Evolutionary conservation across 305 asterid species (phyloP).

Genomic region (Coffea humblotiana): DNA sequence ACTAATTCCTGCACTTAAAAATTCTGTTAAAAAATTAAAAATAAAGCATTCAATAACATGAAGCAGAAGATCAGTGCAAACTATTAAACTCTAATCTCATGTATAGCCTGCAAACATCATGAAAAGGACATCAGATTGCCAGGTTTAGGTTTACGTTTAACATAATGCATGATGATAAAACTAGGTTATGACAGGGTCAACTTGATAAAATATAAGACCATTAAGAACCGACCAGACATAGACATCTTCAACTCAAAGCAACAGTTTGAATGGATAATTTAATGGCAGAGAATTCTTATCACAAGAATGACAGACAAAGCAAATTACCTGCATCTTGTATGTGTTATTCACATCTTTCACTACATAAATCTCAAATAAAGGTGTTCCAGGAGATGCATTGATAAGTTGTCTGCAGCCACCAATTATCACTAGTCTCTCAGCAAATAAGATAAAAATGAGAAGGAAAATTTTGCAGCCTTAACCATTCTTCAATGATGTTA

Average conservation of each 20-base stretch:
- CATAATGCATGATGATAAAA: background rate
- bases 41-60: background rate
- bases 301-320: slow-evolving; percentile 12
- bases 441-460: slow-evolving; percentile 13
- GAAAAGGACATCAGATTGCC: background rate
- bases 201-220: background rate
- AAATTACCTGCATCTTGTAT: slow-evolving; percentile 78
- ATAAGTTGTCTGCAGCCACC: slow-evolving; percentile 73
- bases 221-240: background rate
- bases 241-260: background rate
- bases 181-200: background rate
- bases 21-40: background rate
- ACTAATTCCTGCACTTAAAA: background rate
- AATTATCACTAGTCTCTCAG: slow-evolving; percentile 21
- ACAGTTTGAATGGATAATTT: background rate
- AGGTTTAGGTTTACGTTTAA: background rate
- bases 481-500: slow-evolving; percentile 25
- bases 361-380: slow-evolving; percentile 86
- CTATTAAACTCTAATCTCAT: background rate
- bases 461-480: slow-evolving; percentile 3
- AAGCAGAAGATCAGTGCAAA: background rate
- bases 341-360: slow-evolving; percentile 68
- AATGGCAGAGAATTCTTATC: background rate
- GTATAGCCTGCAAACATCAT: background rate
- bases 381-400: slow-evolving; percentile 90